Percentiles rank a stretch among this genome's conserved stretches.
Evolutionary conservation across 805 yeast species (phyloP).

Genomic region (Wickerhamiella dianesei): DNA sequence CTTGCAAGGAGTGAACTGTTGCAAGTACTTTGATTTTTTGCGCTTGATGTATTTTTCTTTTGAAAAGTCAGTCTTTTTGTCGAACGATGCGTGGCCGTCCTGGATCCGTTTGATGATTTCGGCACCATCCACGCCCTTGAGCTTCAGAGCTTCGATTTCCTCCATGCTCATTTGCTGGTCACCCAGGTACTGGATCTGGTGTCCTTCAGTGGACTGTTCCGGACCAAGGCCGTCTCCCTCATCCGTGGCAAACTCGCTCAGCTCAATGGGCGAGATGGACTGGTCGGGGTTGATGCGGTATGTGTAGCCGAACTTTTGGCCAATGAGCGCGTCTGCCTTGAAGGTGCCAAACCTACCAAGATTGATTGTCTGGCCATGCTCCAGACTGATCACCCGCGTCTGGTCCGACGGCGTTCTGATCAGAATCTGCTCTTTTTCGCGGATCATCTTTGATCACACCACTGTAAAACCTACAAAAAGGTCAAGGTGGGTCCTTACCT

Average conservation of each 20-base stretch:
- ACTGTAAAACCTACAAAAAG: neutral
- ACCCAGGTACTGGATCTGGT: slow-evolving; percentile 48
- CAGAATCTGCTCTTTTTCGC: slow-evolving; percentile 42
- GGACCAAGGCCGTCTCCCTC: slow-evolving; percentile 27
- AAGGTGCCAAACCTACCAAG: slow-evolving; percentile 91
- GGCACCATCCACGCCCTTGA: slow-evolving; percentile 58
- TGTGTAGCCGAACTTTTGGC: slow-evolving; percentile 75
- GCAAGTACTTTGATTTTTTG: slow-evolving; percentile 79
- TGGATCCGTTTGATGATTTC: slow-evolving; percentile 71
- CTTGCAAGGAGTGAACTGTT: slow-evolving; percentile 71
- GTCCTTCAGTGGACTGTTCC: slow-evolving; percentile 55
- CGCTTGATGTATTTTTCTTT: slow-evolving; percentile 86
- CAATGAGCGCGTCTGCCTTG: slow-evolving; percentile 57
- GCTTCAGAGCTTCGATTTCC: slow-evolving; percentile 78
- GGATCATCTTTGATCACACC: slow-evolving; percentile 23
- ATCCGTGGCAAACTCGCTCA: slow-evolving; percentile 25
- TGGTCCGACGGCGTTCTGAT: slow-evolving; percentile 73
- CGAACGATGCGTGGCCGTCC: slow-evolving; percentile 72
- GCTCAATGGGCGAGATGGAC: slow-evolving; percentile 20
- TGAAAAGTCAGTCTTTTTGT: slow-evolving; percentile 75
- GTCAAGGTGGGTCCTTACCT: slow-evolving; percentile 1
- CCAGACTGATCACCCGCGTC: slow-evolving; percentile 55
- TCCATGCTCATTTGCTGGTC: slow-evolving; percentile 60
- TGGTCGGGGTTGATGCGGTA: slow-evolving; percentile 62
- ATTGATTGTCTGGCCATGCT: slow-evolving; percentile 44